Evolutionary conservation across 2,329 filamentous ascomycete genomes (phyloP).

Genomic region (Pseudogymnoascus sp.): DNA sequence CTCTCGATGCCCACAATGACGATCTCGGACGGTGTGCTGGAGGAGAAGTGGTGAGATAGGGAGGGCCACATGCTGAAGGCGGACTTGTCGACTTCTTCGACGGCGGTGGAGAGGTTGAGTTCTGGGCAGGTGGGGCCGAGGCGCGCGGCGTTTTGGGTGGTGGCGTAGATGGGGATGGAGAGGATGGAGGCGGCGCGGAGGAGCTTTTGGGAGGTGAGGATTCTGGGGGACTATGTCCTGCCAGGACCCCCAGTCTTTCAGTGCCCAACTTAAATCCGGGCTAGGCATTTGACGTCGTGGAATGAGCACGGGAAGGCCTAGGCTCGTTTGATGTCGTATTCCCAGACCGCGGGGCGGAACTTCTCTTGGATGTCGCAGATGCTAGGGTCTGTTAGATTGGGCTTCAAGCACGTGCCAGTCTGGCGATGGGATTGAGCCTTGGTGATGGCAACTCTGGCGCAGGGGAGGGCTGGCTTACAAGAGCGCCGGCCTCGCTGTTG

Average conservation of each 20-base stretch:
- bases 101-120: slow-evolving; percentile 48
- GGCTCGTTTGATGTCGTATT: slow-evolving; percentile 53
- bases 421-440: not conserved
- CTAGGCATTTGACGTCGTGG: not conserved
- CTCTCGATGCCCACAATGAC: slow-evolving; percentile 86
- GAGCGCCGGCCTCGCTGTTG: slow-evolving; percentile 18
- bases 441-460: not conserved
- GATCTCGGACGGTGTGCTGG: slow-evolving; percentile 43
- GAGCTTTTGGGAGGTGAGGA: slow-evolving; percentile 61
- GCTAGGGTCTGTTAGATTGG: slow-evolving; percentile 37
- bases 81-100: slow-evolving; percentile 71
- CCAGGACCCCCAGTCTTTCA: not conserved
- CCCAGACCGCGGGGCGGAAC: slow-evolving; percentile 73
- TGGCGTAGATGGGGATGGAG: slow-evolving; percentile 71
- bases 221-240: slow-evolving; percentile 33
- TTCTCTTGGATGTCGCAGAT: slow-evolving; percentile 94
- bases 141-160: slow-evolving; percentile 72
- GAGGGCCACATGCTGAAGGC: slow-evolving; percentile 80
- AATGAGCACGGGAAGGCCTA: not conserved
- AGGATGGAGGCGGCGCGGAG: slow-evolving; percentile 57
- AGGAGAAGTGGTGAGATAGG: slow-evolving; percentile 39
- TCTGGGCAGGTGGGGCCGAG: slow-evolving; percentile 75
- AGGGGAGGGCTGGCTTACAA: slow-evolving; percentile 14
- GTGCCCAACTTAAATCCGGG: not conserved
- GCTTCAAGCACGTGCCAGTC: not conserved